Percentiles rank a stretch among this genome's conserved stretches.
Conservation (phyloP, 768 basidiomycete genomes). For the Lepiota subincarnata region DNA sequence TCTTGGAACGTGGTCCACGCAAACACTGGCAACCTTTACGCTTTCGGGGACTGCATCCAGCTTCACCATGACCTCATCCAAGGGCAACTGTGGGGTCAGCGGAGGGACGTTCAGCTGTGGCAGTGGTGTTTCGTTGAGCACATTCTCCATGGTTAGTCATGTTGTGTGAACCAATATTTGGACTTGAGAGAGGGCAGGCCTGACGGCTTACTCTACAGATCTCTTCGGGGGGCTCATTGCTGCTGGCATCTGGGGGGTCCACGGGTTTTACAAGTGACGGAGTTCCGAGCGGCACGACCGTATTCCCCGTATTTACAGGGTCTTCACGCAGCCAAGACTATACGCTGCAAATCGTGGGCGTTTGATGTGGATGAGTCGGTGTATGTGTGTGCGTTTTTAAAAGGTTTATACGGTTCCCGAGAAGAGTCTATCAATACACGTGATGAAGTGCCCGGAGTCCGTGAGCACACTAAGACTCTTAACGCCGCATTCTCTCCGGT, state of each 20-base stretch:
- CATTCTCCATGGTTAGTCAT: constrained; percentile 48
- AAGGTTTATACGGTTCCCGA: background rate
- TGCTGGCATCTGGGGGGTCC: too few relatives aligned
- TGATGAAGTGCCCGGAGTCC: background rate
- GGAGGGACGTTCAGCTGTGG: constrained; percentile 46
- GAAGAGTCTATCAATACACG: background rate
- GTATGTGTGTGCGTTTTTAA: too few relatives aligned
- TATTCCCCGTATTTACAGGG: too few relatives aligned
- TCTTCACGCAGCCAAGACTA: too few relatives aligned
- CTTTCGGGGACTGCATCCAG: constrained; percentile 41
- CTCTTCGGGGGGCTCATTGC: too few relatives aligned
- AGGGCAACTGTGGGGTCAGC: constrained; percentile 52
- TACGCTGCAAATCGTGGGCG: too few relatives aligned
- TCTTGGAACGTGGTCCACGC: constrained; percentile 55
- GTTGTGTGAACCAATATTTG: constrained; percentile 2
- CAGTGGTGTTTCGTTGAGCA: constrained; percentile 41
- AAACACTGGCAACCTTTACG: constrained; percentile 55
- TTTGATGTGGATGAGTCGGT: too few relatives aligned
- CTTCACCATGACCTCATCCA: constrained; percentile 57
- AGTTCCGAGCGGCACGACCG: too few relatives aligned
- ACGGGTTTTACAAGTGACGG: too few relatives aligned
- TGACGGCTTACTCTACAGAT: too few relatives aligned
- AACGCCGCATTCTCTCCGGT: constrained; percentile 24
- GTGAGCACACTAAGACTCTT: constrained; percentile 12
- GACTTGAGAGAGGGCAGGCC: background rate